These are phyloP conservation scores for Chrysosporium keratinophilum DNA, from an alignment of 2,329 filamentous ascomycete species.

Conservation along the genomic window DNA sequence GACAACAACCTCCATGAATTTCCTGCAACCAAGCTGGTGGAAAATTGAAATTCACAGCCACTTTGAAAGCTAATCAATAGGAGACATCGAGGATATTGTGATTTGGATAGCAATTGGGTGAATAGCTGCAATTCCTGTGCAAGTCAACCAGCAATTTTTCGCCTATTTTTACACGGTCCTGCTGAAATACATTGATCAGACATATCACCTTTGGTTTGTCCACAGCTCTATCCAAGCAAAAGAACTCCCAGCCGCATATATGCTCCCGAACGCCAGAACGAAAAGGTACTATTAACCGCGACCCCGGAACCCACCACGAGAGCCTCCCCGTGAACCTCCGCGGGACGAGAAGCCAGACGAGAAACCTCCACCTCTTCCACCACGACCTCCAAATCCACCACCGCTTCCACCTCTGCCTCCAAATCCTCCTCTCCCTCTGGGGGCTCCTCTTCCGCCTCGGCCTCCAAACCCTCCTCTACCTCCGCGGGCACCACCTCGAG, in stretches of 20 bases:
- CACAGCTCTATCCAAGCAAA: constrained; percentile 3
- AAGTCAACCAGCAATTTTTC: constrained; percentile 8
- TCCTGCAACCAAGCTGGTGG: constrained; percentile 3
- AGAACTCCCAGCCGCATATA: constrained; percentile 11
- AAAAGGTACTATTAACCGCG: constrained; percentile 15
- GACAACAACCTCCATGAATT: neutral
- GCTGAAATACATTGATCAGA: constrained; percentile 1
- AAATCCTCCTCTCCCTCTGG: constrained; percentile 44
- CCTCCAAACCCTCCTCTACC: constrained; percentile 38
- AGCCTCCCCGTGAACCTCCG: constrained; percentile 25
- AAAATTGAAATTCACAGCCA: neutral
- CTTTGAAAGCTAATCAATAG: neutral
- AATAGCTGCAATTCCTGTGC: neutral
- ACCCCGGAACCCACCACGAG: constrained; percentile 27
- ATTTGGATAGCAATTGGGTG: neutral
- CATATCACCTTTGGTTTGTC: neutral
- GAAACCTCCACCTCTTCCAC: constrained; percentile 13
- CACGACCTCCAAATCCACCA: constrained; percentile 36
- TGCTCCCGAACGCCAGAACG: constrained; percentile 19
- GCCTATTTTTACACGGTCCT: constrained; percentile 9
- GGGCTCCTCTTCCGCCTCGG: constrained; percentile 39
- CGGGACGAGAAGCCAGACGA: constrained; percentile 20
- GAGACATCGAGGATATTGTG: neutral
- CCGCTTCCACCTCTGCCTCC: constrained; percentile 35
- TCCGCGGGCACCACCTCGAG: constrained; percentile 39